Base-by-base conservation (phyloP, 2,329 filamentous ascomycete species). In the Claviceps sorghi region DNA sequence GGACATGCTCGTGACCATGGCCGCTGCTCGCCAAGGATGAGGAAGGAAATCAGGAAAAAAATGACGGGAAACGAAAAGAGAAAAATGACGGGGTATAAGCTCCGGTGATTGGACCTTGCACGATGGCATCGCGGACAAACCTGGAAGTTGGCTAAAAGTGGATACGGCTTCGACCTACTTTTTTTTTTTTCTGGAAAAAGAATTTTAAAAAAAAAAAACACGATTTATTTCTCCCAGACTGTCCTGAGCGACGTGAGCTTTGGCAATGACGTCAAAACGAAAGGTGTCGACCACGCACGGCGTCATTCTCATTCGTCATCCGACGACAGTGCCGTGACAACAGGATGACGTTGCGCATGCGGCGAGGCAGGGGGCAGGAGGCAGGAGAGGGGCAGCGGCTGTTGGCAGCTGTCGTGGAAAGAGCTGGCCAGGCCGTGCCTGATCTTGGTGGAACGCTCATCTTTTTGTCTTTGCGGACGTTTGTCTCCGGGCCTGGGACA, bases 401-500 rank as follows among this genome's bases (percentile, higher is more conserved):
- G 17, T 26, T 17, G 26, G 32, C 32, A 22, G 32, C 30, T 17
- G 32, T 30, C 19, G 10, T 36, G 34, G 34, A 36, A 36, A 11
- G 11, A 15, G 34, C 34, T 36, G 34, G 36, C 15, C 17, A 26
- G 26, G 36, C 36, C 5, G 36, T n/a, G 36, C 36, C 36, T 38
- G 36, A 38, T 4, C 36, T n/a, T 17, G 2, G 15, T n/a, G 15
- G 8, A n/a, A 17, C 26, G 11, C 13, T n/a, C 19, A 43, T 43
- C 43, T 43, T 17, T 40, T 26, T 49, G 22, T n/a, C 32, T 17
- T 22, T 17, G 43, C 43, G 50, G 50, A 51, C 42, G 43, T 47
- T 51, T 47, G 32, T 21, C 43, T 51, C 50, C 50, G 50, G 49
- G 17, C n/a, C n/a, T n/a, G n/a, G n/a, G n/a, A n/a, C n/a, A n/a